phyloP scores from a whole-genome alignment of 768 basidiomycete genomes.

The Termitomyces eurrhizus region DNA sequence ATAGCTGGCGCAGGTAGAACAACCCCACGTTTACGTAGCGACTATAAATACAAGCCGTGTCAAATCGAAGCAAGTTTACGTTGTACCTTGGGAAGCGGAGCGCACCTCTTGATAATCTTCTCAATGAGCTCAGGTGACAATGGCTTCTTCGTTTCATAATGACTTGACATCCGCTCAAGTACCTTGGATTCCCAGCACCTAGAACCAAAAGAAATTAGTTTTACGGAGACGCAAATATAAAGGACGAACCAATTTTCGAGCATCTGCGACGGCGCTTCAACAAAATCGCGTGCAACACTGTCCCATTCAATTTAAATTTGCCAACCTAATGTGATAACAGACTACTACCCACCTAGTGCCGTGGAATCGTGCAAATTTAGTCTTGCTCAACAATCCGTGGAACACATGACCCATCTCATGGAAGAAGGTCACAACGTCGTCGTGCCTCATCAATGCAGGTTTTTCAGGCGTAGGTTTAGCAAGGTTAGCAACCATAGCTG shows the following conservation, averaged over 20 bases:
- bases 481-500: conserved; percentile 89
- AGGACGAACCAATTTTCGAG: conserved; percentile 74
- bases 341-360: conserved; percentile 52
- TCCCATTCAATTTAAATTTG: not conserved
- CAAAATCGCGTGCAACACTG: conserved; percentile 75
- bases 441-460: conserved; percentile 83
- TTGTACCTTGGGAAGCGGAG: not conserved
- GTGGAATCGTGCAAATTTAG: conserved; percentile 75
- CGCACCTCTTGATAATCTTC: conserved; percentile 75
- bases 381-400: conserved; percentile 65
- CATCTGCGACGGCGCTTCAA: conserved; percentile 91
- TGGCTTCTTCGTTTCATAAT: conserved; percentile 71
- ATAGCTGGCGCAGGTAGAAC: conserved; percentile 78
- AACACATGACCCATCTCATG: conserved; percentile 85
- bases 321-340: not conserved
- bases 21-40: conserved; percentile 82
- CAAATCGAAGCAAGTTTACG: not conserved
- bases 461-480: conserved; percentile 79
- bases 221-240: not conserved
- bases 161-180: conserved; percentile 73
- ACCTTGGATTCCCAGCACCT: conserved; percentile 84
- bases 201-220: not conserved
- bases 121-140: conserved; percentile 70
- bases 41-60: conserved; percentile 24
- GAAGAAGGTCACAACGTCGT: conserved; percentile 88